Base-by-base conservation (phyloP, 345 rosid species). In the Brassica cretica region DNA sequence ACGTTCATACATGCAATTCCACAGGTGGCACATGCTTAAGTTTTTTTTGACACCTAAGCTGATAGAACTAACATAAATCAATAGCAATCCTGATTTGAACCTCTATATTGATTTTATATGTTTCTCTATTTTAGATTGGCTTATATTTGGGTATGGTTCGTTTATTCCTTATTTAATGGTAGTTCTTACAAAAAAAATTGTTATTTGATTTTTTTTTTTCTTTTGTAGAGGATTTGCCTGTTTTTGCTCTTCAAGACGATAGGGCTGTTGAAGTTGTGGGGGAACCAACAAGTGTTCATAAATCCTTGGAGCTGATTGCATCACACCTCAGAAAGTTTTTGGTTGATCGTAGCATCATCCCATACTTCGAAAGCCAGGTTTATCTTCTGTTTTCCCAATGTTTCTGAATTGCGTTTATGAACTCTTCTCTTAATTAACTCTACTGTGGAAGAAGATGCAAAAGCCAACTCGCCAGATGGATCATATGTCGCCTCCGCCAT, bases 211-310 rank as follows among this genome's bases (percentile, higher is more conserved):
- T 21, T 21, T 21, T 16, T 73, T 76, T 30, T 62, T 73, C 74
- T 59, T 82, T 59, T 88, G 85, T 89, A 96, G 98, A 96, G 76
- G 97, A 90, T 60, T 89, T 96, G 59, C 99, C 99, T 21, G 86
- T 88, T 70, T 93, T 96, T 84, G 89, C 99, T 33, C 98, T 96
- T 80, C 98, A 90, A 87, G 98, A 96, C 78, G 99, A 96, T 85
- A 86, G 98, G 86, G 97, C 90, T 80, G 96, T 96, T 63, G 97
- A 93, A 89, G 90, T 96, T 25, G 84, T 90, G 56, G 99, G 99
- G 69, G 98, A 93, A 32, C 76, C 93, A 75, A 66, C 86, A 78
- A 88, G 90, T 39, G 98, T 96, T 80, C 98, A 96, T 76, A 93
- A 87, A 84, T 93, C 90, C 37, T 78, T 96, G 81, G 98, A 96